Percentiles rank a stretch among this genome's conserved stretches.
phyloP scores from a whole-genome alignment of 495 filamentous ascomycete species.

The Aspergillus panamensis region DNA sequence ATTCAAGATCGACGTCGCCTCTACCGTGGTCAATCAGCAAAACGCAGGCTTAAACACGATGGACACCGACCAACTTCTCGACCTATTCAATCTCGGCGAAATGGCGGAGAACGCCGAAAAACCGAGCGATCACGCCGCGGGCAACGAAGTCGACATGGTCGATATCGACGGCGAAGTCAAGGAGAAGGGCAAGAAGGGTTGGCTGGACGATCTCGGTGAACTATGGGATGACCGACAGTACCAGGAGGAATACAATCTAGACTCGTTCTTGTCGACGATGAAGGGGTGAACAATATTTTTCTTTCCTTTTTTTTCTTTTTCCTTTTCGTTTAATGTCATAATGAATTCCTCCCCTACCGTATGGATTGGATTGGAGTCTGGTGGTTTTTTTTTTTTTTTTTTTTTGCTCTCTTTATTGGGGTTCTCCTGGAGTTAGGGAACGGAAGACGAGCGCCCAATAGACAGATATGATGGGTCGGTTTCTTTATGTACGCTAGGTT shows the following conservation, averaged over 20 bases:
- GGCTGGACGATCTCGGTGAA: constrained; percentile 89
- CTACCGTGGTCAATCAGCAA: constrained; percentile 97
- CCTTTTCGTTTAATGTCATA: neutral
- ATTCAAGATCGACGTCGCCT: constrained; percentile 99
- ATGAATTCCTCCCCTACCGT: neutral
- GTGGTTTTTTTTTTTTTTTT: neutral
- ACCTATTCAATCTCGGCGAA: constrained; percentile 91
- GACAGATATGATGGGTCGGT: neutral
- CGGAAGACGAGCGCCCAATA: neutral
- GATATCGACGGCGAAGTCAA: constrained; percentile 88
- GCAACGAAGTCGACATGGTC: constrained; percentile 86
- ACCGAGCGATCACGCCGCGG: constrained; percentile 43
- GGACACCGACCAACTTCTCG: constrained; percentile 97
- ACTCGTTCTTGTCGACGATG: constrained; percentile 89
- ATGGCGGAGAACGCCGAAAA: constrained; percentile 66
- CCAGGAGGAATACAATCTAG: constrained; percentile 93
- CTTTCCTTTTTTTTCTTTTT: no score
- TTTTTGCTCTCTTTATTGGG: neutral
- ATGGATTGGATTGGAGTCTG: neutral
- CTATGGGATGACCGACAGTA: constrained; percentile 96
- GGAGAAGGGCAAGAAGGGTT: constrained; percentile 94
- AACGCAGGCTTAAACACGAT: constrained; percentile 92
- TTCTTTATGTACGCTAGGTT: neutral
- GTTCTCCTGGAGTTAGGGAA: neutral
- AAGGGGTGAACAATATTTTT: constrained; percentile 46